Evolutionary conservation across 768 basidiomycete genomes (phyloP).

Genomic region (Pleurotus cornucopiae): DNA sequence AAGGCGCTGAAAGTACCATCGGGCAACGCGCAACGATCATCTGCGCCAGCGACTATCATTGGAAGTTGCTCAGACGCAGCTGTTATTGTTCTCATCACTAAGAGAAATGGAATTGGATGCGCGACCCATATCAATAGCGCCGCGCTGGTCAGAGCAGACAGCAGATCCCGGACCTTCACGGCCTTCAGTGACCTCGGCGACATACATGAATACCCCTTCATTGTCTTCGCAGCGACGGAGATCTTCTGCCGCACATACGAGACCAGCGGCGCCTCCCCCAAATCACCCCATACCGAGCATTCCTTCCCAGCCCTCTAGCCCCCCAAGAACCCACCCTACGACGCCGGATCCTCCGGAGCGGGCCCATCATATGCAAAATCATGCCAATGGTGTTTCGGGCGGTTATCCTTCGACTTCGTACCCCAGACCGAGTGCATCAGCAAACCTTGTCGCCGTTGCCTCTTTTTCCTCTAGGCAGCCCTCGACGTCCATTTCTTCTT

Average conservation of each 20-base stretch:
- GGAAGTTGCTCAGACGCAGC: neutral
- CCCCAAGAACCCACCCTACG: constrained; percentile 18
- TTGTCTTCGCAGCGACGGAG: constrained; percentile 55
- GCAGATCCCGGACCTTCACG: neutral
- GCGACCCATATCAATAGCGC: constrained; percentile 23
- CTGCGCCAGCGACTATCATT: neutral
- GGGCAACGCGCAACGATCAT: too few relatives aligned
- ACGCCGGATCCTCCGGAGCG: constrained; percentile 18
- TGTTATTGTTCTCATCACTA: constrained; percentile 8
- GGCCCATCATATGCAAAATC: constrained; percentile 18
- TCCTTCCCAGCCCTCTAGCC: constrained; percentile 28
- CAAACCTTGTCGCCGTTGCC: constrained; percentile 54
- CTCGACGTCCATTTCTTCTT: constrained; percentile 11
- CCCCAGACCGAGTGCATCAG: constrained; percentile 34
- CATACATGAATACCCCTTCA: constrained; percentile 12
- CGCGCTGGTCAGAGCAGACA: constrained; percentile 12
- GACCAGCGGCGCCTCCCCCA: constrained; percentile 70
- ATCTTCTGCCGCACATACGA: constrained; percentile 58
- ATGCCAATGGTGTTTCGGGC: constrained; percentile 22
- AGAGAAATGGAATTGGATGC: constrained; percentile 39
- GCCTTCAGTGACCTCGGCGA: neutral
- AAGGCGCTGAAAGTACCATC: neutral
- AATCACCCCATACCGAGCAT: constrained; percentile 70
- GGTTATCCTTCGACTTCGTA: constrained; percentile 31
- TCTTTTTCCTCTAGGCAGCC: constrained; percentile 53